A percentile compares a stretch with the other conserved stretches of the same genome.
Conservation (phyloP, 1,284 basidiomycete genomes). For the Ustilago bromivora region DNA sequence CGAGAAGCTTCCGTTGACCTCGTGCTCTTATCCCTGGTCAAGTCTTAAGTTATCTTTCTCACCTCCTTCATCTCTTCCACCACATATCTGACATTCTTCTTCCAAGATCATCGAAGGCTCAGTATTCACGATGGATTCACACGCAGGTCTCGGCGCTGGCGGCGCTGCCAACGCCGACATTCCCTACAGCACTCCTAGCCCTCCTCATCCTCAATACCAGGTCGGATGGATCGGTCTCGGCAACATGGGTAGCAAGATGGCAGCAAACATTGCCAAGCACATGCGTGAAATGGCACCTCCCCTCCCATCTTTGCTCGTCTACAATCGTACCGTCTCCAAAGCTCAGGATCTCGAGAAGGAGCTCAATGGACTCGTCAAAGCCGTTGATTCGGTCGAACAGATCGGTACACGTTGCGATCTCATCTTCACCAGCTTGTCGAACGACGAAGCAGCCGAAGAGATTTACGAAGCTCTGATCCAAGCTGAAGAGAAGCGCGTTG, state of each 20-base stretch:
- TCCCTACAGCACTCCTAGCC: slow-evolving; percentile 52
- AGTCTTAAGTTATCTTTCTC: background rate
- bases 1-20: slow-evolving; percentile 8
- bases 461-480: slow-evolving; percentile 78
- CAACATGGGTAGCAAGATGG: slow-evolving; percentile 80
- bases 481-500: slow-evolving; percentile 68
- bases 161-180: slow-evolving; percentile 31
- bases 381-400: slow-evolving; percentile 75
- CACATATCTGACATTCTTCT: background rate
- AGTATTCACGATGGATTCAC: slow-evolving; percentile 24
- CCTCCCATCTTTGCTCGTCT: slow-evolving; percentile 71
- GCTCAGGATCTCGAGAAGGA: slow-evolving; percentile 74
- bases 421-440: slow-evolving; percentile 81
- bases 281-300: slow-evolving; percentile 57
- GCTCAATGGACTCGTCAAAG: slow-evolving; percentile 73
- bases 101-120: background rate
- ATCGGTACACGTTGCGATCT: slow-evolving; percentile 80
- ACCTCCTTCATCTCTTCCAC: background rate
- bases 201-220: slow-evolving; percentile 57
- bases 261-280: slow-evolving; percentile 78
- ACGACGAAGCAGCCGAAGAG: slow-evolving; percentile 80
- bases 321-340: slow-evolving; percentile 78
- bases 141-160: slow-evolving; percentile 21
- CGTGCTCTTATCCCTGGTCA: background rate
- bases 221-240: slow-evolving; percentile 59